Conservation (phyloP, 2,329 filamentous ascomycete species). For the Ascochyta pisi region DNA sequence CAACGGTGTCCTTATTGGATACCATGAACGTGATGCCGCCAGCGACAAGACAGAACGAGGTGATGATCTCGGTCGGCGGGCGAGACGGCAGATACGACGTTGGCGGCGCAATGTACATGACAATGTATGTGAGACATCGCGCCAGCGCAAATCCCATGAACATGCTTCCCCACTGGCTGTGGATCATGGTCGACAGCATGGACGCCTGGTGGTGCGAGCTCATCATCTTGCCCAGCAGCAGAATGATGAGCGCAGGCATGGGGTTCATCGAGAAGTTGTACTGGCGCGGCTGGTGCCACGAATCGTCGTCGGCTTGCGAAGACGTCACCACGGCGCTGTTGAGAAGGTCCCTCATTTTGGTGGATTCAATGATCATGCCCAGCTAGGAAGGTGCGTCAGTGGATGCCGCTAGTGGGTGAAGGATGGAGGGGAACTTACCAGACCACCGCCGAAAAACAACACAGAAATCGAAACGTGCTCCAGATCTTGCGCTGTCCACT, state of each 20-base stretch:
- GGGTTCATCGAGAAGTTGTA: constrained; percentile 85
- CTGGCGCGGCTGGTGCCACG: constrained; percentile 66
- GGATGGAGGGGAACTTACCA: constrained; percentile 63
- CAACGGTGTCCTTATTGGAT: constrained; percentile 78
- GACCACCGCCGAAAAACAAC: constrained; percentile 89
- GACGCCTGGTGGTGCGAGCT: constrained; percentile 84
- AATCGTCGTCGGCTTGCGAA: constrained; percentile 44
- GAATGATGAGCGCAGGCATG: constrained; percentile 83
- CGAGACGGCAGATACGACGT: constrained; percentile 80
- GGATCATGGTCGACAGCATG: constrained; percentile 88
- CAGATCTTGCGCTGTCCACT: constrained; percentile 80
- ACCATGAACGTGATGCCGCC: constrained; percentile 94
- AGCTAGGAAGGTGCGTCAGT: constrained; percentile 52
- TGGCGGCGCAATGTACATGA: constrained; percentile 81
- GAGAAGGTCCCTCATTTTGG: constrained; percentile 69
- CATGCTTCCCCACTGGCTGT: constrained; percentile 91
- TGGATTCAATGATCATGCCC: constrained; percentile 83
- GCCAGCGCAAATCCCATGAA: constrained; percentile 82
- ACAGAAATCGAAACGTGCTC: constrained; percentile 93
- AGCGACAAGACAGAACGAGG: constrained; percentile 83
- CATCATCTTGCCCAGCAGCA: constrained; percentile 94
- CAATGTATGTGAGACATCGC: constrained; percentile 78
- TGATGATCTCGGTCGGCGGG: constrained; percentile 88
- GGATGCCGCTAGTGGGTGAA: constrained; percentile 16
- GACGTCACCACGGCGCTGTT: constrained; percentile 58